phyloP scores from a whole-genome alignment of 441 rosid genomes.

The Corymbia calophylla region DNA sequence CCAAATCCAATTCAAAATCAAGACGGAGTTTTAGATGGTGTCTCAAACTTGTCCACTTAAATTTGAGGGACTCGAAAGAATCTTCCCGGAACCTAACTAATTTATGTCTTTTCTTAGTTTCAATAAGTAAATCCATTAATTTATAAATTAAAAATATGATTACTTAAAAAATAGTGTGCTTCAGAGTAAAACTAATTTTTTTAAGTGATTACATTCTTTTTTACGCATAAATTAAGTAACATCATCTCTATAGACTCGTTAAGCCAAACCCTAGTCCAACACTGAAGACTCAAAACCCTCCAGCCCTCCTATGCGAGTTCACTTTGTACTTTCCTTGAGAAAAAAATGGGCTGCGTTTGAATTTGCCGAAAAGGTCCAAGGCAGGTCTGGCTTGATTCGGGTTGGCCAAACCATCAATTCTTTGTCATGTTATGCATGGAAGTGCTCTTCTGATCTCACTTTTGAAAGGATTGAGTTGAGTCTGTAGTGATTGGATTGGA shows the following conservation, averaged over 20 bases:
- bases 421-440: not conserved
- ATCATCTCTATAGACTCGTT: not conserved
- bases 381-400: not conserved
- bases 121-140: not conserved
- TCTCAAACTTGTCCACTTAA: not conserved
- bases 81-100: not conserved
- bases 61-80: not conserved
- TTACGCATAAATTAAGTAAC: not conserved
- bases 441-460: not conserved
- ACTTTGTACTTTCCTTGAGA: not conserved
- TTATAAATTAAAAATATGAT: not conserved
- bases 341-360: not conserved
- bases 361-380: not conserved
- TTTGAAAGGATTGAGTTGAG: not conserved
- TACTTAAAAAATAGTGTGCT: not conserved
- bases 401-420: not conserved
- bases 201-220: not conserved
- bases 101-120: not conserved
- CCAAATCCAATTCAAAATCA: not conserved
- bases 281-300: not conserved
- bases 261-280: not conserved
- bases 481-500: not conserved
- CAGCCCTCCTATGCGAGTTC: not conserved
- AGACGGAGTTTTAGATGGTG: not conserved
- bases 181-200: not conserved